Evolutionary conservation across 1,139 yeast species (phyloP), one percentile per base, ranked within the genome.

Genomic region (Candida sanyaensis): DNA sequence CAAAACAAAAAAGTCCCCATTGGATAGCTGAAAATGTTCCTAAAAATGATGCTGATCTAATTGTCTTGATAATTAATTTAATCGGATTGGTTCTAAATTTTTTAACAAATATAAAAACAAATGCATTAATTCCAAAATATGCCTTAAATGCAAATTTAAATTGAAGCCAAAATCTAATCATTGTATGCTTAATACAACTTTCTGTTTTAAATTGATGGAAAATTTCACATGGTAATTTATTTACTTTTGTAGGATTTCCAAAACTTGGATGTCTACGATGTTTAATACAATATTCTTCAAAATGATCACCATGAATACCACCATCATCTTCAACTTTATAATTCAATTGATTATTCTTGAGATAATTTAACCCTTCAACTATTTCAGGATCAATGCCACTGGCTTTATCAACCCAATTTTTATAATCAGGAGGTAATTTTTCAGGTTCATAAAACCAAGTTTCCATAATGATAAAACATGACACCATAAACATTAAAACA

Each of bases 1-100:
- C 64, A 10, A 69, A 52, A 48, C 79, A 74, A 10, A 73, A 72
- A 3, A 64, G 62, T 51, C 68, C 68, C 77, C 78, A 74, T 48
- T 64, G 61, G 23, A 72, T 59, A 6, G 64, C 60, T 12, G 71
- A 69, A 47, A 67, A 73, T 4, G 65, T 41, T 8, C 71, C 74
- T 41, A 74, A 56, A 53, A 74, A 74, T 12, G 68, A 58, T 9
- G 77, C 64, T 4, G 78, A 73, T 13, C 74, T 54, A 3, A 60
- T 45, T 2, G 63, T 51, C 39, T 53, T 51, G 6, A 41, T n/a
- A n/a, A 58, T 38, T 21, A 50, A 33, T 23, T 41, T 47, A 3
- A 41, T 37, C 5, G 55, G 51, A 11, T 45, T 49, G 8, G 49
- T 51, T 31, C 51, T 46, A n/a, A 45, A 49, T n/a, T 49, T 37